These are phyloP conservation scores for Blastobotrys illinoisensis DNA, from an alignment of 1,139 yeast genomes.

Conservation along the genomic window DNA sequence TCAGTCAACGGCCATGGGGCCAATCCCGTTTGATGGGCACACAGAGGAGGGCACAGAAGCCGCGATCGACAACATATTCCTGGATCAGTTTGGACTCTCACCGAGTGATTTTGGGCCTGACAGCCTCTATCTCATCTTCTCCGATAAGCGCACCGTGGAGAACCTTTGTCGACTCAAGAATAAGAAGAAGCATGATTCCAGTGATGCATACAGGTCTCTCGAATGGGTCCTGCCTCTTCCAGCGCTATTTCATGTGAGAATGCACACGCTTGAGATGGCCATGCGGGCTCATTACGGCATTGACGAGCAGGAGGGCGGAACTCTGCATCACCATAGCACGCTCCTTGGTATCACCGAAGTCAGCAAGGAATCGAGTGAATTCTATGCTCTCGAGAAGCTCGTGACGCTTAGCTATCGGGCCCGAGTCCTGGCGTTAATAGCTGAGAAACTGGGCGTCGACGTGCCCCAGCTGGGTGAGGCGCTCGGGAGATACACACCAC, in stretches of 20 bases:
- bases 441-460: neutral
- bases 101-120: conserved; percentile 4
- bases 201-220: conserved; percentile 4
- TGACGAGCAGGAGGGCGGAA: conserved; percentile 8
- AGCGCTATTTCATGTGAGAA: conserved; percentile 7
- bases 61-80: conserved; percentile 7
- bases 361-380: conserved; percentile 6
- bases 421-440: conserved; percentile 3
- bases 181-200: conserved; percentile 5
- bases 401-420: conserved; percentile 7
- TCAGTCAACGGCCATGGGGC: neutral
- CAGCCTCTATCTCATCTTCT: conserved; percentile 7
- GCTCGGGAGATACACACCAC: neutral
- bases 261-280: conserved; percentile 10
- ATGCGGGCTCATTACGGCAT: conserved; percentile 9
- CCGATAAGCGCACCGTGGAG: conserved; percentile 8
- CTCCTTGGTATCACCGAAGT: conserved; percentile 6
- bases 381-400: conserved; percentile 7
- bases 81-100: conserved; percentile 1
- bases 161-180: conserved; percentile 6
- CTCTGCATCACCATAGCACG: conserved; percentile 8
- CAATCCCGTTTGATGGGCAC: conserved; percentile 8
- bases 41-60: conserved; percentile 10
- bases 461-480: neutral
- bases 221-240: conserved; percentile 10